phyloP scores from a whole-genome alignment of 805 yeast genomes.

The Cyberlindnera veronae region DNA sequence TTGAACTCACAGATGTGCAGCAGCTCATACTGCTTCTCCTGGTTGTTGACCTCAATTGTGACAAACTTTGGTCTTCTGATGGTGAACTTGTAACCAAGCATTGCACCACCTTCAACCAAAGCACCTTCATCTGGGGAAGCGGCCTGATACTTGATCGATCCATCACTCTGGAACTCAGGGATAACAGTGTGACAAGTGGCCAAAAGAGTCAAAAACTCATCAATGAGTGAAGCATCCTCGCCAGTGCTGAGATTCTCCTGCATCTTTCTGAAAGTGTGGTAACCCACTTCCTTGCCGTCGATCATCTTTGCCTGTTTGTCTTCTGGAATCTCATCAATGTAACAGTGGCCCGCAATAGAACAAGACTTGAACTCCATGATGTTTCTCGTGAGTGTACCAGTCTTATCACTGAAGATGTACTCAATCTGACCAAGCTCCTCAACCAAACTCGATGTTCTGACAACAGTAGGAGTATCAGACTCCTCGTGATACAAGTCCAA shows the following conservation, averaged over 20 bases:
- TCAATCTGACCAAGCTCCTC: conserved; percentile 98
- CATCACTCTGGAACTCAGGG: conserved; percentile 71
- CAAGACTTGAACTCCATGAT: conserved; percentile 96
- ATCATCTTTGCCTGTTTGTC: conserved; percentile 68
- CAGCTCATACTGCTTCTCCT: conserved; percentile 64
- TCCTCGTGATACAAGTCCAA: conserved; percentile 86
- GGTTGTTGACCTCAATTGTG: conserved; percentile 50
- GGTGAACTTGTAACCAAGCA: conserved; percentile 77
- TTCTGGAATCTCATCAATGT: conserved; percentile 86
- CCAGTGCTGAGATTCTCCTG: conserved; percentile 44
- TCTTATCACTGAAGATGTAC: conserved; percentile 93
- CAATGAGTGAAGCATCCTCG: conserved; percentile 47
- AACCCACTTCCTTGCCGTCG: conserved; percentile 84
- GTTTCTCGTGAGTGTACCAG: conserved; percentile 94
- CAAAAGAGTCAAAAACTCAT: conserved; percentile 76
- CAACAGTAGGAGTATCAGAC: conserved; percentile 91
- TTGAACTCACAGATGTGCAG: conserved; percentile 94
- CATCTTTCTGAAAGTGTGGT: conserved; percentile 64
- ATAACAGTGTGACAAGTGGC: conserved; percentile 97
- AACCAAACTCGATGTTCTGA: conserved; percentile 90
- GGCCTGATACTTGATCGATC: conserved; percentile 87
- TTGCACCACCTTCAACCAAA: conserved; percentile 92
- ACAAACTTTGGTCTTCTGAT: conserved; percentile 85
- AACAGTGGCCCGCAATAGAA: conserved; percentile 88
- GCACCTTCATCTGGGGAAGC: conserved; percentile 99